Percentiles rank a stretch among this genome's conserved stretches.
These are phyloP conservation scores for Populus hybrid DNA, from an alignment of 441 rosid genomes.

Conservation along the genomic window DNA sequence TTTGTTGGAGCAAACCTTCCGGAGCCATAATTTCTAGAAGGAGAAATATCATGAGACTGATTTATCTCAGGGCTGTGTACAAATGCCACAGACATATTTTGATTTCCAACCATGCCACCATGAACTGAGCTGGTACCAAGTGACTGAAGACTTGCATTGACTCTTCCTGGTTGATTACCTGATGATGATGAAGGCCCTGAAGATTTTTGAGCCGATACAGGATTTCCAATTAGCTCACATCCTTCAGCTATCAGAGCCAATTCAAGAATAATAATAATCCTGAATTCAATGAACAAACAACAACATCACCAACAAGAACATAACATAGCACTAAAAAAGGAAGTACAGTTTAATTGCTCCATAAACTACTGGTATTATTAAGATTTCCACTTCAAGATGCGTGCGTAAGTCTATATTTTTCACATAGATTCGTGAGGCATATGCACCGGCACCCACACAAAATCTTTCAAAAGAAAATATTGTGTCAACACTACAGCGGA, in stretches of 20 bases:
- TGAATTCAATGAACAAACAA: slow-evolving; percentile 21
- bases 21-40: slow-evolving; percentile 26
- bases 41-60: slow-evolving; percentile 31
- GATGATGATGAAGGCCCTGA: slow-evolving; percentile 29
- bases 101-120: slow-evolving; percentile 25
- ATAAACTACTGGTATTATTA: not conserved
- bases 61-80: slow-evolving; percentile 35
- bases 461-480: too few relatives aligned
- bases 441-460: too few relatives aligned
- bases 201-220: slow-evolving; percentile 35
- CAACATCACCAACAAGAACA: not conserved
- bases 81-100: slow-evolving; percentile 32
- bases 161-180: slow-evolving; percentile 29
- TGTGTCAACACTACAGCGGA: too few relatives aligned
- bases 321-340: not conserved
- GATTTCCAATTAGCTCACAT: slow-evolving; percentile 50
- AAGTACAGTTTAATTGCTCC: not conserved
- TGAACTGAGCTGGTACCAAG: slow-evolving; percentile 25
- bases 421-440: too few relatives aligned
- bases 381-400: not conserved
- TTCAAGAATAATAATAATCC: slow-evolving; percentile 65
- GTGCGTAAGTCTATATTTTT: too few relatives aligned
- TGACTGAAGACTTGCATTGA: slow-evolving; percentile 23
- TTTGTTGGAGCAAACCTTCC: slow-evolving; percentile 36
- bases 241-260: slow-evolving; percentile 49